These are phyloP conservation scores for Beta macrorhiza DNA, from an alignment of 179 eudicot species.

Conservation along the genomic window DNA sequence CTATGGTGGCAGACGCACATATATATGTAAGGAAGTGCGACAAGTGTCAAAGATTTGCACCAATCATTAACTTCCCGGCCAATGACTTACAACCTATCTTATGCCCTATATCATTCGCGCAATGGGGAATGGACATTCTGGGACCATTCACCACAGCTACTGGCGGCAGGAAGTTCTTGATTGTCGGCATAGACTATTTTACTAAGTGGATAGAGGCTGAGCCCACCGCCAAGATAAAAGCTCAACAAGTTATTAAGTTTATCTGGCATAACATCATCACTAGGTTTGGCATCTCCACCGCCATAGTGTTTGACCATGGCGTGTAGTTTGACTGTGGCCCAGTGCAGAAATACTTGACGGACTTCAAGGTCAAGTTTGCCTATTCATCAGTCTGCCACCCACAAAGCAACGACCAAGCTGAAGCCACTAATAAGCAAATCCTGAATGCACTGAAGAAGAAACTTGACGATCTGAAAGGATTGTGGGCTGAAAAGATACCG, in stretches of 20 bases:
- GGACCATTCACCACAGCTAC: background rate
- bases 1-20: background rate
- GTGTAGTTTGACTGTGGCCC: no score
- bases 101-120: background rate
- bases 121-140: background rate
- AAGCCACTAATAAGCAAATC: background rate
- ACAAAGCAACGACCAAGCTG: no score
- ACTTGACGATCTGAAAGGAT: background rate
- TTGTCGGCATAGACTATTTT: background rate
- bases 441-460: background rate
- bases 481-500: rapidly evolving
- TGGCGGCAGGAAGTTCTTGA: background rate
- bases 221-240: no score
- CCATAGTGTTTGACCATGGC: no score
- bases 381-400: no score
- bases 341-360: no score
- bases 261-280: no score
- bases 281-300: no score
- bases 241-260: no score
- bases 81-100: background rate
- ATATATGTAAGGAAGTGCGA: background rate
- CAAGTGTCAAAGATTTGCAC: background rate
- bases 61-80: background rate
- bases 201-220: background rate
- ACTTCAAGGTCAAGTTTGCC: no score